phyloP scores from a whole-genome alignment of 345 rosid genomes.

The Aquilaria sinensis region DNA sequence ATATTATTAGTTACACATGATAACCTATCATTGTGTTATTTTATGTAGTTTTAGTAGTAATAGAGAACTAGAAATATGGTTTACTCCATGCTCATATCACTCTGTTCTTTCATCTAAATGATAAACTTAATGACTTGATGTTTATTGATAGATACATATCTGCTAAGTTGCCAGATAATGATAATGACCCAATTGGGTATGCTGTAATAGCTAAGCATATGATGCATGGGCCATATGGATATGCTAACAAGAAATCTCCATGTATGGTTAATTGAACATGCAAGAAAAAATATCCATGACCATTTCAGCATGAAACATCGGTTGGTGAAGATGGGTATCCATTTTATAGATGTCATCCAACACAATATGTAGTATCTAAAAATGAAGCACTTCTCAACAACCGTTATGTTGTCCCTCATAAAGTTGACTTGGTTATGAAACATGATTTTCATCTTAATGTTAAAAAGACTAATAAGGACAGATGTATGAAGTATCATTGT shows the following conservation, averaged over 20 bases:
- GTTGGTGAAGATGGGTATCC: background rate
- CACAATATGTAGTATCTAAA: background rate
- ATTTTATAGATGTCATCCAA: background rate
- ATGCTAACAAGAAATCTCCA: background rate
- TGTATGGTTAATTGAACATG: background rate
- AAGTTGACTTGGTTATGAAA: no score
- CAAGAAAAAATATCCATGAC: background rate
- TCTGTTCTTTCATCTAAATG: background rate
- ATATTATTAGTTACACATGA: background rate
- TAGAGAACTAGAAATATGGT: background rate
- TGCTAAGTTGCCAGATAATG: background rate
- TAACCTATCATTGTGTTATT: no score
- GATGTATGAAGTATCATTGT: no score
- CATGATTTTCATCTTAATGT: no score
- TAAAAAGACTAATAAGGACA: no score
- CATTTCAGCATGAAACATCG: background rate
- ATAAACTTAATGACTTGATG: background rate
- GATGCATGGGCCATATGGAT: slow-evolving; percentile 4
- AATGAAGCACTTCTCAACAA: background rate
- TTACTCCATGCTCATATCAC: background rate
- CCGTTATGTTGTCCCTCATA: no score
- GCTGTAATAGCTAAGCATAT: background rate
- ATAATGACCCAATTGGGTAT: background rate
- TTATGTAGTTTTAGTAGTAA: background rate
- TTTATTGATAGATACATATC: background rate